phyloP scores from a whole-genome alignment of 805 yeast species.

The Lipomyces mesembrius region DNA sequence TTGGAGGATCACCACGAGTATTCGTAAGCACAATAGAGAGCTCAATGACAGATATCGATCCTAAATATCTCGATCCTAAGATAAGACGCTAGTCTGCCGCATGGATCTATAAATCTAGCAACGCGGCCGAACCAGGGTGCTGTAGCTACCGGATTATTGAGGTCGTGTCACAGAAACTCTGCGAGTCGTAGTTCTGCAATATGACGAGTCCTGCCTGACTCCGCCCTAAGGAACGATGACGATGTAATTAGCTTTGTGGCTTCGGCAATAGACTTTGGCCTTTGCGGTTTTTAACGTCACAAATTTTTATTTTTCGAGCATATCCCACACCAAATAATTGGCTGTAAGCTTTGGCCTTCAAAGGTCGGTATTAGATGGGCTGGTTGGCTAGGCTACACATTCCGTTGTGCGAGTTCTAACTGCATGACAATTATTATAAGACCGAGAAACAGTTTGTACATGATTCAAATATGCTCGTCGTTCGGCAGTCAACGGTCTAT shows the following conservation, averaged over 20 bases:
- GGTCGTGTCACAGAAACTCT: background rate
- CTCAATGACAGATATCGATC: background rate
- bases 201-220: background rate
- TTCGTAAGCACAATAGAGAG: background rate
- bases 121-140: background rate
- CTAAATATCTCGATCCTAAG: background rate
- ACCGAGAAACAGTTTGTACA: too few relatives aligned
- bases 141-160: background rate
- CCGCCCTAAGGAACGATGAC: background rate
- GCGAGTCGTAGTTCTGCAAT: background rate
- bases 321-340: too few relatives aligned
- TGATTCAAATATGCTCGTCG: too few relatives aligned
- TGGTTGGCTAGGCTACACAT: too few relatives aligned
- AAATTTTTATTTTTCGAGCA: too few relatives aligned
- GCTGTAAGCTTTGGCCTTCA: too few relatives aligned
- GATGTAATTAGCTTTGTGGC: background rate
- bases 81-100: background rate
- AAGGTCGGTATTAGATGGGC: too few relatives aligned
- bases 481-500: too few relatives aligned
- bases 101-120: background rate
- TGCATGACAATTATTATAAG: too few relatives aligned
- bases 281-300: background rate
- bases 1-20: background rate
- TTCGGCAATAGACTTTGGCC: background rate
- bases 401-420: too few relatives aligned